These are phyloP conservation scores for Achaetomiella virescens DNA, from an alignment of 495 filamentous ascomycete species.

Conservation along the genomic window DNA sequence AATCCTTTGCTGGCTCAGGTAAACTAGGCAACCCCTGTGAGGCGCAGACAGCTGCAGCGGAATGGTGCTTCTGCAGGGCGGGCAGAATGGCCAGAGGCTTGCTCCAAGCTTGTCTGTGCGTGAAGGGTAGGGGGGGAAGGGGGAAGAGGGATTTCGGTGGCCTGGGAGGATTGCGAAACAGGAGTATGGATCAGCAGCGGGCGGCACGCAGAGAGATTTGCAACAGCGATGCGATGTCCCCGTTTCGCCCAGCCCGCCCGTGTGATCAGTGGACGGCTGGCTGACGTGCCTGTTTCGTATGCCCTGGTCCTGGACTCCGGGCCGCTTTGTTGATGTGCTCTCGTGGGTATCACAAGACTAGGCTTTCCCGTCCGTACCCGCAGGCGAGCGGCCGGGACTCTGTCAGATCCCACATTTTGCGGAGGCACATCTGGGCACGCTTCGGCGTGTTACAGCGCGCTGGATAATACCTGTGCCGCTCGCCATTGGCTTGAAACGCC, in stretches of 20 bases:
- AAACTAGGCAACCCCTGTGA: neutral
- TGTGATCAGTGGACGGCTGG: slow-evolving; percentile 13
- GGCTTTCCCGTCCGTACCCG: slow-evolving; percentile 11
- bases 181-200: neutral
- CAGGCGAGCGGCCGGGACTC: slow-evolving; percentile 5
- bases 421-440: slow-evolving; percentile 6
- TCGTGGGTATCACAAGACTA: slow-evolving; percentile 14
- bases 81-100: slow-evolving; percentile 13
- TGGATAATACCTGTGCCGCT: slow-evolving; percentile 14
- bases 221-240: neutral
- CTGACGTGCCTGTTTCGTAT: no score
- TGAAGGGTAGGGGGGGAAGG: neutral
- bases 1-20: no score
- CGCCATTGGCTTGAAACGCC: slow-evolving; percentile 10
- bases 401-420: slow-evolving; percentile 30
- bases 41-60: neutral
- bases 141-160: neutral
- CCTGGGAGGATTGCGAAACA: slow-evolving; percentile 3
- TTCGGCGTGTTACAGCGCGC: slow-evolving; percentile 7
- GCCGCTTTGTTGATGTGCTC: slow-evolving; percentile 15
- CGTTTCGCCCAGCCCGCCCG: neutral
- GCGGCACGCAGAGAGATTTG: no score
- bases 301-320: neutral
- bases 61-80: slow-evolving; percentile 9
- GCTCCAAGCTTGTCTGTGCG: neutral